A percentile compares a stretch with the other conserved stretches of the same genome.
Evolutionary conservation across 768 basidiomycete species (phyloP).

Genomic region (Phaffia australis): DNA sequence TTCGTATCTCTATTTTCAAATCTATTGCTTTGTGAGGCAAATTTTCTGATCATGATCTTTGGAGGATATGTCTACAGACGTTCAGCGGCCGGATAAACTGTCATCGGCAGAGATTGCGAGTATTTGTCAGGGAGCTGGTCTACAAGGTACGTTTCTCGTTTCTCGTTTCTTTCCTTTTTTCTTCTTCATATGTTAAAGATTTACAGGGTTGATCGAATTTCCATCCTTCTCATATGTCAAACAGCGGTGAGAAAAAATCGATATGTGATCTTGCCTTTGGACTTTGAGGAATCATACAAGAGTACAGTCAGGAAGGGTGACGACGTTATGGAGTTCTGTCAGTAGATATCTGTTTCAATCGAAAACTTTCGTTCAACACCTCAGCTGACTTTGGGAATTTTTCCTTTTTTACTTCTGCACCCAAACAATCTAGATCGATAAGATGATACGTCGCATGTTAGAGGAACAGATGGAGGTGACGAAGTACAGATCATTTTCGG

Average conservation of each 20-base stretch:
- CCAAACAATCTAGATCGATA: too few relatives aligned
- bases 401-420: too few relatives aligned
- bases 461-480: too few relatives aligned
- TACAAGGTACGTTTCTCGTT: constrained; percentile 56
- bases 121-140: constrained; percentile 90
- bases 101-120: constrained; percentile 93
- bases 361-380: not conserved
- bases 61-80: constrained; percentile 48
- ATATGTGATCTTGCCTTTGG: constrained; percentile 88
- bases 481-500: too few relatives aligned
- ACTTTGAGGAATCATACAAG: constrained; percentile 99
- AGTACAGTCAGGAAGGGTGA: constrained; percentile 93
- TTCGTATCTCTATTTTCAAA: constrained; percentile 41
- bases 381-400: not conserved
- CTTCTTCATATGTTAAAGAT: not conserved
- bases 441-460: too few relatives aligned
- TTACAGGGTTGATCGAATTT: not conserved
- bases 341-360: constrained; percentile 29
- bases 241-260: constrained; percentile 26
- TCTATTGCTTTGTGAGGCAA: not conserved
- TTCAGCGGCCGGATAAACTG: constrained; percentile 88
- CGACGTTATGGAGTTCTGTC: constrained; percentile 95
- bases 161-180: not conserved
- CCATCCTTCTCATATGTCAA: not conserved
- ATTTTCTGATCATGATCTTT: not conserved